These are phyloP conservation scores for Ziziphus jujuba DNA, from an alignment of 306 rosid species.

Conservation along the genomic window DNA sequence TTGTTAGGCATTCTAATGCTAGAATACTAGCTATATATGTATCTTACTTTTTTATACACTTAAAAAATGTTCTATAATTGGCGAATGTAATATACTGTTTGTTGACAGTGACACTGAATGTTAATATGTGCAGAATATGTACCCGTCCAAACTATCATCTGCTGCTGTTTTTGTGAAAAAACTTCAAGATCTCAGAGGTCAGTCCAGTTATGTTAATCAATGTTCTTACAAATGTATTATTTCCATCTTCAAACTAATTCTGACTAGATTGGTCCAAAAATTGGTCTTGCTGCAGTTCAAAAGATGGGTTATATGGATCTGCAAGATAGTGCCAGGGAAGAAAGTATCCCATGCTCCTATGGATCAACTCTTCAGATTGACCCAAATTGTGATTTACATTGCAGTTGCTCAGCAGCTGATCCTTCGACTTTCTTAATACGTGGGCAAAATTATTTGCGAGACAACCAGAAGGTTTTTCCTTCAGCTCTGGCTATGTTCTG, in stretches of 20 bases:
- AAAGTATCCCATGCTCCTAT: slow-evolving; percentile 36
- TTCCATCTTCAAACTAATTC: slow-evolving; percentile 8
- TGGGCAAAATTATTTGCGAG: slow-evolving; percentile 64
- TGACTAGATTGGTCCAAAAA: slow-evolving; percentile 19
- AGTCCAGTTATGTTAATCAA: slow-evolving; percentile 24
- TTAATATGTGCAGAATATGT: slow-evolving; percentile 37
- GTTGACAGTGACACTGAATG: slow-evolving; percentile 15
- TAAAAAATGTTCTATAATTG: not conserved
- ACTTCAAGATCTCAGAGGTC: slow-evolving; percentile 73
- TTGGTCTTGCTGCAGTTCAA: slow-evolving; percentile 48
- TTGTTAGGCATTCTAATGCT: too few relatives aligned
- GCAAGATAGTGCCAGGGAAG: slow-evolving; percentile 54
- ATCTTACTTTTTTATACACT: too few relatives aligned
- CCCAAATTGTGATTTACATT: slow-evolving; percentile 51
- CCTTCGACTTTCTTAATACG: slow-evolving; percentile 82
- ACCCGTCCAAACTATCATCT: slow-evolving; percentile 50
- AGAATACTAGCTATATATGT: too few relatives aligned
- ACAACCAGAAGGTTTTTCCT: slow-evolving; percentile 56
- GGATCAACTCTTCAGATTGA: slow-evolving; percentile 78
- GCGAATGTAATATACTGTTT: not conserved
- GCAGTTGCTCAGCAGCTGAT: slow-evolving; percentile 72
- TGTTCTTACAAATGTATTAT: not conserved
- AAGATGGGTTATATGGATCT: slow-evolving; percentile 72
- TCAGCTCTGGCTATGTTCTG: slow-evolving; percentile 10
- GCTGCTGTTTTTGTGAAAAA: slow-evolving; percentile 68